Evolutionary conservation across 192 early-diverging fungal genomes (phyloP), one percentile per base, ranked within the genome.

Genomic region (Entomortierella parvispora): DNA sequence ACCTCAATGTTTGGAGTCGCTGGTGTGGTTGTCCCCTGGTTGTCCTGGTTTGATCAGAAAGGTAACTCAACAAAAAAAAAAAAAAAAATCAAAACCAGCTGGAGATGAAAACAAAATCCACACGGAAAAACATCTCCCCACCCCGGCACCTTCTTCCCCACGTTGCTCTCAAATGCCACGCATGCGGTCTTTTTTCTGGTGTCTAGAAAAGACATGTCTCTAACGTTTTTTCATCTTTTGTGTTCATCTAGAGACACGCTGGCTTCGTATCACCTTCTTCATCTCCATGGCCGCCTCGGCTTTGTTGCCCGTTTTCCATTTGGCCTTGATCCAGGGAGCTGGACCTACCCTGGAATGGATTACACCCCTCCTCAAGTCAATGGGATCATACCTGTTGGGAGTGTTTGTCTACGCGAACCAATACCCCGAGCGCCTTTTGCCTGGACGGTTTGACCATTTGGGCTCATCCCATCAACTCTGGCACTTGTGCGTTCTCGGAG

Each of bases 391-490:
- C 52, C 46, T 81, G 25, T 40, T 80, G 15, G 87, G 87, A 25
- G 87, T 89, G 17, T 76, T 82, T 57, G 72, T 89, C 17, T 87
- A 89, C 62, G 86, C 83, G 8, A 84, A 85, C 52, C 84, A 85
- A 14, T 87, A 82, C 45, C 87, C 87, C 47, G 87, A 89, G 66
- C 81, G 82, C 31, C 66, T 85, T 42, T 87, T 72, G 55, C 87
- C 87, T 26, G 87, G 87, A 14, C 61, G 74, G 18, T 89, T 89
- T 80, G 87, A 89, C 57, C 76, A 74, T 29, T 56, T 79, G 43
- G 87, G 87, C 33, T 82, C 84, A 23, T 85, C 83, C 51, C 87
- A 89, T 64, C 84, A 85, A 51, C 67, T 83, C 37, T 89, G 87
- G 87, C 87, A 89, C 46, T 51, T 86, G 17, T 84, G 81, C 60